Conservation (phyloP, 2,329 filamentous ascomycete genomes). For the Chaetomiaceae sp. region DNA sequence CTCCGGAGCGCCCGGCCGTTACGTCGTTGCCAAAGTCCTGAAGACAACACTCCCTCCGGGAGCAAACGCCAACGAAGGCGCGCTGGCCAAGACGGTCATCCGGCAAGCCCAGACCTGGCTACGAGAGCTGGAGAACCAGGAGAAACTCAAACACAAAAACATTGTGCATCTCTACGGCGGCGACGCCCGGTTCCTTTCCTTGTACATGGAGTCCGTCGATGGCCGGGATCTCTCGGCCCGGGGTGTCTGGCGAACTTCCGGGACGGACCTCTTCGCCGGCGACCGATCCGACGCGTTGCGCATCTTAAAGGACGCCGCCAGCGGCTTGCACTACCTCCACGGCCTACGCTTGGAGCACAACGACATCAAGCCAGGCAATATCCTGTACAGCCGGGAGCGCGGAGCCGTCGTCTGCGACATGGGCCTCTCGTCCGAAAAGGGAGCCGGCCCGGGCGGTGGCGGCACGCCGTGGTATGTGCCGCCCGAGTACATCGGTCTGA, state of each 20-base stretch:
- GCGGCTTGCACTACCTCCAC: conserved; percentile 55
- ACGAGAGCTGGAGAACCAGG: conserved; percentile 54
- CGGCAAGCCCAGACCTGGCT: conserved; percentile 58
- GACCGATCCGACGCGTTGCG: conserved; percentile 45
- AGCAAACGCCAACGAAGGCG: conserved; percentile 39
- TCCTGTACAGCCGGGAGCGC: conserved; percentile 54
- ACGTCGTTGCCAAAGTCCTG: conserved; percentile 58
- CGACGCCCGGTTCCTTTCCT: conserved; percentile 54
- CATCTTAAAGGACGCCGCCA: conserved; percentile 51
- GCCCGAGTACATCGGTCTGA: conserved; percentile 55
- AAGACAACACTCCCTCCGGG: conserved; percentile 44
- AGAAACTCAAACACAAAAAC: conserved; percentile 51
- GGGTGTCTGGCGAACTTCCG: conserved; percentile 46
- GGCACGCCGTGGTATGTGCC: conserved; percentile 60
- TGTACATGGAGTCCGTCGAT: conserved; percentile 60
- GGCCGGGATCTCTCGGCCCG: conserved; percentile 50
- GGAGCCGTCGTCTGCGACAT: conserved; percentile 59
- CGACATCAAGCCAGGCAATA: conserved; percentile 60
- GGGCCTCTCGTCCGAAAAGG: conserved; percentile 49
- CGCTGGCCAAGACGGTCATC: conserved; percentile 52
- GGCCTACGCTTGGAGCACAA: conserved; percentile 52
- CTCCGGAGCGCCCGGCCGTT: conserved; percentile 48
- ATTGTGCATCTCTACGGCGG: conserved; percentile 57
- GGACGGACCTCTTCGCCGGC: conserved; percentile 49
- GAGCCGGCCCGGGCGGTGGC: conserved; percentile 41